phyloP scores from a whole-genome alignment of 73 alveolate species.

The Blepharisma stoltei region DNA sequence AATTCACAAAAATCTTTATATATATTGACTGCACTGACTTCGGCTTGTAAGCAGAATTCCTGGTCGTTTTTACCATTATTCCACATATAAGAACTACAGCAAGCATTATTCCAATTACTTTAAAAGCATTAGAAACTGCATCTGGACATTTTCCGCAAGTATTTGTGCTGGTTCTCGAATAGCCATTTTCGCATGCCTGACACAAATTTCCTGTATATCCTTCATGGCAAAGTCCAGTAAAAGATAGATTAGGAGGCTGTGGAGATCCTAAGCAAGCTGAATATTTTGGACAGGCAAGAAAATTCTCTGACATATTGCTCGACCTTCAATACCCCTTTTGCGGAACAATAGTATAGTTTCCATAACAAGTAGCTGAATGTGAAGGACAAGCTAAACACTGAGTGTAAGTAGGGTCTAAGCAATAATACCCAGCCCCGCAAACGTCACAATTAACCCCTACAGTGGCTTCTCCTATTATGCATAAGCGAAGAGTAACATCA shows the following conservation, averaged over 20 bases:
- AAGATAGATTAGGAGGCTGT: constrained; percentile 24
- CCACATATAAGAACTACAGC: constrained; percentile 28
- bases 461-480: background rate
- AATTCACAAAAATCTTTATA: constrained; percentile 58
- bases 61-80: constrained; percentile 42
- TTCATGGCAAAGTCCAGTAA: constrained; percentile 56
- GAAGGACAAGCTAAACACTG: constrained; percentile 5
- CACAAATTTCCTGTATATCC: constrained; percentile 68
- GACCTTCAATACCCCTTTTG: constrained; percentile 13
- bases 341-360: background rate
- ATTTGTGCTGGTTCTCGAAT: constrained; percentile 45
- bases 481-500: background rate
- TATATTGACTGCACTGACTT: constrained; percentile 47
- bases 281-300: constrained; percentile 40
- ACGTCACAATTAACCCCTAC: background rate
- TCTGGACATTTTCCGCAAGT: constrained; percentile 58
- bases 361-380: background rate
- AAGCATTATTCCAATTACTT: constrained; percentile 39
- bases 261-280: constrained; percentile 56
- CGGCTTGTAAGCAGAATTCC: constrained; percentile 42
- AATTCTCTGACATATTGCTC: background rate
- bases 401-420: background rate
- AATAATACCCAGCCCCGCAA: background rate
- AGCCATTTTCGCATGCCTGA: constrained; percentile 64
- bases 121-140: constrained; percentile 35